Evolutionary conservation across 345 rosid genomes (phyloP).

Genomic region (Lagerstroemia speciosa): DNA sequence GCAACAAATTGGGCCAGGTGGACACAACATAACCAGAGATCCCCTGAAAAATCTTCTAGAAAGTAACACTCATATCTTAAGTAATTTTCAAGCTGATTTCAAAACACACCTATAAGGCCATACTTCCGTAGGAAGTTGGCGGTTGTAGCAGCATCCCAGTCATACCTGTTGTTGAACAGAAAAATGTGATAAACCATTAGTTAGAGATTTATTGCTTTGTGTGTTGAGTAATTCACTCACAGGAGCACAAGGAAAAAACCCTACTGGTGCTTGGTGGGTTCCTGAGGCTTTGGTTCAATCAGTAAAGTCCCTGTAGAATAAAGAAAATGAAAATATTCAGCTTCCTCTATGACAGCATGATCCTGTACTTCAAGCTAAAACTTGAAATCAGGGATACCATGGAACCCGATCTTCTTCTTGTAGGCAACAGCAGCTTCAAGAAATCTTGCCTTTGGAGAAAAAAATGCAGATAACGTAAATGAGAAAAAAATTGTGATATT

Average conservation of each 20-base stretch:
- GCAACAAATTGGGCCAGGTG: neutral
- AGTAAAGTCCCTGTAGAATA: slow-evolving; percentile 56
- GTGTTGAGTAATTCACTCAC: neutral
- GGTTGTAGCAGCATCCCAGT: slow-evolving; percentile 98
- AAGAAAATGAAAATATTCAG: neutral
- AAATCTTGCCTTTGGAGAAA: slow-evolving; percentile 60
- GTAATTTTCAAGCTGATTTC: neutral
- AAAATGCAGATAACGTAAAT: neutral
- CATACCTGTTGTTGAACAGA: slow-evolving; percentile 41
- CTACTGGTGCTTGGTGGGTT: slow-evolving; percentile 92
- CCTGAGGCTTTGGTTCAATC: slow-evolving; percentile 98
- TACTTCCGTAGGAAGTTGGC: slow-evolving; percentile 78
- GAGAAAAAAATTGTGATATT: neutral
- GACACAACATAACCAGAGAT: neutral
- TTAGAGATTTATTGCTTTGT: neutral
- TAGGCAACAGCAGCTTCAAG: slow-evolving; percentile 77
- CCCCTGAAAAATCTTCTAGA: neutral
- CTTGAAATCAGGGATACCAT: slow-evolving; percentile 32
- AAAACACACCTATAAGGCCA: slow-evolving; percentile 47
- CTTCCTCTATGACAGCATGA: neutral
- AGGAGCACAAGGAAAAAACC: slow-evolving; percentile 1
- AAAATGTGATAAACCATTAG: slow-evolving; percentile 2
- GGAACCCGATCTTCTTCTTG: slow-evolving; percentile 96
- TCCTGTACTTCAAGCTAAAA: neutral
- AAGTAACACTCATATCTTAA: slow-evolving; percentile 18